These are phyloP conservation scores for Fusarium goolgardi DNA, from an alignment of 2,329 filamentous ascomycete genomes.

Conservation along the genomic window DNA sequence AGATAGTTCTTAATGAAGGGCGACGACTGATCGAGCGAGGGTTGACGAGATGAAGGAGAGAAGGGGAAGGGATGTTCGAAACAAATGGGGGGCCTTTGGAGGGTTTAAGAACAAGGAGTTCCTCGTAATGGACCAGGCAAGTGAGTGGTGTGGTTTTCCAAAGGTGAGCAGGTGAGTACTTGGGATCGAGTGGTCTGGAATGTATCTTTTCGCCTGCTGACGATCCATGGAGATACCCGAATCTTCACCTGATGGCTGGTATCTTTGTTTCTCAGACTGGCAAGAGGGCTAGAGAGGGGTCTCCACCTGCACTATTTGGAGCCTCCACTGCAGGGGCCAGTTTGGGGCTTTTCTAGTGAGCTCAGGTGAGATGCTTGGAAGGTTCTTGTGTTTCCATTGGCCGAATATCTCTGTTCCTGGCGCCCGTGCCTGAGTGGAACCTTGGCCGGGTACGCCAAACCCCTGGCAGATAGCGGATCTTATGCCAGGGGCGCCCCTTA, in stretches of 20 bases:
- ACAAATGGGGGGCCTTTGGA: conserved; percentile 33
- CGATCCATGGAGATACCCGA: conserved; percentile 11
- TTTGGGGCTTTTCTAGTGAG: conserved; percentile 33
- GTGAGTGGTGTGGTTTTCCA: conserved; percentile 15
- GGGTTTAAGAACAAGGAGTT: conserved; percentile 42
- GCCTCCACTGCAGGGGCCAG: conserved; percentile 39
- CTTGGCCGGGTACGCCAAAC: conserved; percentile 12
- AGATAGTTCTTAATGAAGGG: conserved; percentile 39
- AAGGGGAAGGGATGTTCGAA: conserved; percentile 32
- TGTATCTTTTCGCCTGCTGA: conserved; percentile 14
- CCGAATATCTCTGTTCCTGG: conserved; percentile 14
- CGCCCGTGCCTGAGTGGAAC: conserved; percentile 15
- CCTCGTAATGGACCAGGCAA: conserved; percentile 18
- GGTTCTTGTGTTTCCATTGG: conserved; percentile 17
- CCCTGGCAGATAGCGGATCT: conserved; percentile 13
- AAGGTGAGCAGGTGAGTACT: conserved; percentile 7
- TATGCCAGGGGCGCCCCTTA: conserved; percentile 30
- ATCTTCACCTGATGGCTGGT: conserved; percentile 14
- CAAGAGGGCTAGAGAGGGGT: background rate
- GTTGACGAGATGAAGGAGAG: conserved; percentile 43
- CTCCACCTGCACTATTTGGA: conserved; percentile 17
- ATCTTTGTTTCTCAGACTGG: conserved; percentile 29
- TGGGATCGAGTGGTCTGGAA: background rate
- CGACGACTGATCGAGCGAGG: conserved; percentile 44
- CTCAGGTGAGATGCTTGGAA: conserved; percentile 29